These are phyloP conservation scores for Fusarium chaquense DNA, from an alignment of 2,329 filamentous ascomycete genomes.

Conservation along the genomic window DNA sequence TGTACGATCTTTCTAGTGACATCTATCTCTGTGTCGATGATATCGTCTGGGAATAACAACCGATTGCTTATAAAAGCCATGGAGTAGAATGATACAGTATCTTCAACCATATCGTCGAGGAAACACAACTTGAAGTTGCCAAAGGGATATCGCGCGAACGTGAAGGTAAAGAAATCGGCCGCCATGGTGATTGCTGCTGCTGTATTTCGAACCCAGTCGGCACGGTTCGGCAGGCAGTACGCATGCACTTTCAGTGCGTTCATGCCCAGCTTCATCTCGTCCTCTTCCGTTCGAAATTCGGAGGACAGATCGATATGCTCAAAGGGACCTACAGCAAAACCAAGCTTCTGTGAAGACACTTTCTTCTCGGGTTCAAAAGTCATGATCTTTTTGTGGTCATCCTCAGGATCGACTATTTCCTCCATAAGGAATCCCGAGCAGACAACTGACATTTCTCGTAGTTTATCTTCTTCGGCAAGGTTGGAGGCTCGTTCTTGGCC, in stretches of 20 bases:
- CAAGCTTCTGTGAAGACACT: constrained; percentile 87
- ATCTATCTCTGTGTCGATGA: constrained; percentile 87
- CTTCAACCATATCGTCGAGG: constrained; percentile 85
- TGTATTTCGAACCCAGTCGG: constrained; percentile 86
- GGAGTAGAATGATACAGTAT: constrained; percentile 82
- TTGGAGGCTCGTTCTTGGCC: constrained; percentile 57
- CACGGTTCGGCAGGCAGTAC: constrained; percentile 88
- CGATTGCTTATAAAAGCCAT: constrained; percentile 89
- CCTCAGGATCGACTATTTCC: constrained; percentile 80
- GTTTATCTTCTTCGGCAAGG: constrained; percentile 81
- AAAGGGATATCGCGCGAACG: constrained; percentile 91
- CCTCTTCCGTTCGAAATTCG: constrained; percentile 88
- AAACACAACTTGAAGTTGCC: constrained; percentile 94
- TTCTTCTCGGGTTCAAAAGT: constrained; percentile 82
- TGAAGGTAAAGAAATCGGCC: constrained; percentile 90
- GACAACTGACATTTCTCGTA: constrained; percentile 88
- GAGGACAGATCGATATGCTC: constrained; percentile 89
- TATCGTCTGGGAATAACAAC: constrained; percentile 84
- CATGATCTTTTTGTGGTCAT: constrained; percentile 87
- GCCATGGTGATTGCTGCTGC: constrained; percentile 86
- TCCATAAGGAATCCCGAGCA: constrained; percentile 91
- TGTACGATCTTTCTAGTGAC: constrained; percentile 85
- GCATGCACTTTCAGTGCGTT: constrained; percentile 91
- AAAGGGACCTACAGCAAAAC: constrained; percentile 94
- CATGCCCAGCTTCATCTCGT: constrained; percentile 89